phyloP scores from a whole-genome alignment of 2,329 filamentous ascomycete genomes.

The Whalleya microplaca region DNA sequence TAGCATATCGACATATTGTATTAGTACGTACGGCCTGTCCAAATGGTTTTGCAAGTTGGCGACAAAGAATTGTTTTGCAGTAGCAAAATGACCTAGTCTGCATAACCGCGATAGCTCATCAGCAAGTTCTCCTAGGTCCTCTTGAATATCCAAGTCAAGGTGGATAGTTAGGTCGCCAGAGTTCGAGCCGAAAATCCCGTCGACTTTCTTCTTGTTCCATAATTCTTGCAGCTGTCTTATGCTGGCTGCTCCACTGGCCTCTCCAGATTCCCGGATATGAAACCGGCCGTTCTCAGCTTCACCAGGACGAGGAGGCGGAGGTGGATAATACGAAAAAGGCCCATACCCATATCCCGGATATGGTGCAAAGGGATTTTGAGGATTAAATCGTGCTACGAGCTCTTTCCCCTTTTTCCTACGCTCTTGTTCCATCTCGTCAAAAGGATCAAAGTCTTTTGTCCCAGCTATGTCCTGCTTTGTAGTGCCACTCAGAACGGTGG shows the following conservation, averaged over 20 bases:
- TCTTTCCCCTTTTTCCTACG: conserved; percentile 21
- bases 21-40: conserved; percentile 30
- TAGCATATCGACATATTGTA: conserved; percentile 35
- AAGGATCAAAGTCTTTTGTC: conserved; percentile 8
- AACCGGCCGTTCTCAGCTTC: background rate
- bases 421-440: conserved; percentile 16
- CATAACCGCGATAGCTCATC: conserved; percentile 32
- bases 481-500: background rate
- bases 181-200: conserved; percentile 20
- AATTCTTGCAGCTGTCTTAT: background rate
- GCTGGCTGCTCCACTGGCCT: background rate
- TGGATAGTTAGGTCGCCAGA: conserved; percentile 27
- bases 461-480: background rate
- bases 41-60: conserved; percentile 28
- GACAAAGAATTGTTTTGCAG: conserved; percentile 26
- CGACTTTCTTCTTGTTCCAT: conserved; percentile 4
- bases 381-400: conserved; percentile 6
- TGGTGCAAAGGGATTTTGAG: conserved; percentile 1
- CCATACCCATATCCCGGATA: conserved; percentile 4
- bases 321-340: background rate
- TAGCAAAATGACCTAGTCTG: conserved; percentile 31
- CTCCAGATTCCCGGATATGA: no score
- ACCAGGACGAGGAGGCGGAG: background rate
- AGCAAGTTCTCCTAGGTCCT: conserved; percentile 30
- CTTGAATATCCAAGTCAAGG: conserved; percentile 26